Evolutionary conservation across 345 rosid genomes (phyloP).

Genomic region (Corchorus olitorius): DNA sequence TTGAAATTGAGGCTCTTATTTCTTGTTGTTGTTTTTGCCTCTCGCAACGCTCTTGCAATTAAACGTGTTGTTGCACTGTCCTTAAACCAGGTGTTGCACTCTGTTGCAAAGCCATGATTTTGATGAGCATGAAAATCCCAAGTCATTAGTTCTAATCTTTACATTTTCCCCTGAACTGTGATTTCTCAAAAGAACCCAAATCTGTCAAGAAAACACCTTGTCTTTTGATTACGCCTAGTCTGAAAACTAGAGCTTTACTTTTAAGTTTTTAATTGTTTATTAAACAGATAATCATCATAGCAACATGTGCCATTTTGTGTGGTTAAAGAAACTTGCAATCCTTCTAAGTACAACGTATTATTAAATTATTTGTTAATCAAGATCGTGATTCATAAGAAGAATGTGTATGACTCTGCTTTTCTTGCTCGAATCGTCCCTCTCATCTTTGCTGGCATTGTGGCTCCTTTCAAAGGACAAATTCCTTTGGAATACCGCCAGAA

Average conservation of each 20-base stretch:
- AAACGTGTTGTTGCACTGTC: conserved; percentile 12
- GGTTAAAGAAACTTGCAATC: neutral
- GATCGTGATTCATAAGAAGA: neutral
- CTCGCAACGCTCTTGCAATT: no score
- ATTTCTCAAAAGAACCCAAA: conserved; percentile 10
- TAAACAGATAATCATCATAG: conserved; percentile 22
- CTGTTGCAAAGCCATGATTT: conserved; percentile 8
- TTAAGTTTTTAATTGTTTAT: neutral
- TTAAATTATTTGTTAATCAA: neutral
- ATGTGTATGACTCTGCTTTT: no score
- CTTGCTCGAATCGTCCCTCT: no score
- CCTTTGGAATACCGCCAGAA: no score
- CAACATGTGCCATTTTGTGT: conserved; percentile 24
- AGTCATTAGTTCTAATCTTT: neutral
- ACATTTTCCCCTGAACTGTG: neutral
- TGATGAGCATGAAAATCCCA: neutral
- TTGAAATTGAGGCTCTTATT: no score
- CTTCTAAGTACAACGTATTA: neutral
- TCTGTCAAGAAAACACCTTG: conserved; percentile 17
- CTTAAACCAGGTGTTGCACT: neutral
- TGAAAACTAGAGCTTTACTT: neutral
- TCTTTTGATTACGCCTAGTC: conserved; percentile 11
- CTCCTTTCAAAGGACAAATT: no score
- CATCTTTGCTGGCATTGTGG: no score
- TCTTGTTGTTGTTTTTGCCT: no score